Conservation (phyloP, 2,329 filamentous ascomycete genomes). For the Cladosporium colombiae region DNA sequence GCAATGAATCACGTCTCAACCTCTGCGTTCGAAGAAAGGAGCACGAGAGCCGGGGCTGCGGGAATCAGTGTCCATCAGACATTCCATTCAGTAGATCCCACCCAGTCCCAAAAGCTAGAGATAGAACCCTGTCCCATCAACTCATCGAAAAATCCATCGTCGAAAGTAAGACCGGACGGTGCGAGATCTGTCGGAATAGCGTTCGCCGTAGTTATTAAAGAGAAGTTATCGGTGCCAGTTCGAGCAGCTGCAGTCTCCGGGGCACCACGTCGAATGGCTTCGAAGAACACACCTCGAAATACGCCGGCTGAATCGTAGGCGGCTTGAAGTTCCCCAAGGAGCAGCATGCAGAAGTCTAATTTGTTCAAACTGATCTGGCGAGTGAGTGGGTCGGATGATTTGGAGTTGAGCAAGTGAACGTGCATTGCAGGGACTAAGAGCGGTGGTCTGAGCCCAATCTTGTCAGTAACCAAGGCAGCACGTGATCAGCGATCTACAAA, state of each 20-base stretch:
- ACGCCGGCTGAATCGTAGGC: slow-evolving; percentile 8
- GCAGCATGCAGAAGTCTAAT: slow-evolving; percentile 21
- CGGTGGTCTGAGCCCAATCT: slow-evolving; percentile 18
- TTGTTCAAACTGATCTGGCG: slow-evolving; percentile 22
- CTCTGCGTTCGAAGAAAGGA: neutral
- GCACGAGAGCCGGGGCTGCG: too few species aligned
- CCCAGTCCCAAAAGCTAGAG: slow-evolving; percentile 12
- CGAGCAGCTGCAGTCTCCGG: neutral
- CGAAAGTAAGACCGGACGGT: neutral
- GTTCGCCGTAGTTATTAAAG: neutral
- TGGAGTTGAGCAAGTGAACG: slow-evolving; percentile 21
- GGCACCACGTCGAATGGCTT: slow-evolving; percentile 1
- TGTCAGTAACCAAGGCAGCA: slow-evolving; percentile 2
- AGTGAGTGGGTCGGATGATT: slow-evolving; percentile 20
- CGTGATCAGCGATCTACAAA: neutral
- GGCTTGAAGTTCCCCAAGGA: slow-evolving; percentile 16
- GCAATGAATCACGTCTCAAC: neutral
- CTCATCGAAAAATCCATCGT: slow-evolving; percentile 1
- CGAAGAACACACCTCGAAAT: slow-evolving; percentile 3
- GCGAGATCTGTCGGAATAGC: neutral
- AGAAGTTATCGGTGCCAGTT: neutral
- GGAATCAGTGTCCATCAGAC: neutral
- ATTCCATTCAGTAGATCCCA: slow-evolving; percentile 11
- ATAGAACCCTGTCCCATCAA: slow-evolving; percentile 7
- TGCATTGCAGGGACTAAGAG: slow-evolving; percentile 24